Conservation (phyloP, 805 yeast species). For the Candida silvicultrix region DNA sequence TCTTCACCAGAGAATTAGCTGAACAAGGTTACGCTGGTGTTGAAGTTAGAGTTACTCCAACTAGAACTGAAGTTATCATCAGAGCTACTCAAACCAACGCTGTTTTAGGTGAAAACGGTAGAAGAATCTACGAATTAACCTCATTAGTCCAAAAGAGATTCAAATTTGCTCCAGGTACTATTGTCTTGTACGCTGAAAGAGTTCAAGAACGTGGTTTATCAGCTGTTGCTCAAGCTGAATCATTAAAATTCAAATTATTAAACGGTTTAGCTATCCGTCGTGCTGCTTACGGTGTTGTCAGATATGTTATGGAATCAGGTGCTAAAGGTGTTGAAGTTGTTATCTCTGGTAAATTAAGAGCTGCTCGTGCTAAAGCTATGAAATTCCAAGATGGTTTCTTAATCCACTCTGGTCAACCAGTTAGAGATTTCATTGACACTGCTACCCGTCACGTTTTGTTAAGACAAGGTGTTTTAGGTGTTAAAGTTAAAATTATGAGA, state of each 20-base stretch:
- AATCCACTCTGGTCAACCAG: constrained; percentile 99
- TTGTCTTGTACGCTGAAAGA: constrained; percentile 96
- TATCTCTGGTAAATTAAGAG: constrained; percentile 98
- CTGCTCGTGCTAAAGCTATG: constrained; percentile 99
- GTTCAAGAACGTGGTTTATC: constrained; percentile 99
- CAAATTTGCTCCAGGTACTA: constrained; percentile 89
- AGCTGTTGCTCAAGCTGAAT: constrained; percentile 99
- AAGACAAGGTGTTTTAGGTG: constrained; percentile 99
- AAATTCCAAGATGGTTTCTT: constrained; percentile 99
- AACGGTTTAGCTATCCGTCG: constrained; percentile 99
- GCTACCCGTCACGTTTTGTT: constrained; percentile 99
- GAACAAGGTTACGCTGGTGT: constrained; percentile 99
- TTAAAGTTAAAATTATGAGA: constrained; percentile 98
- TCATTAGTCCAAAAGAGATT: constrained; percentile 98
- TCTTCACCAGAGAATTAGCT: constrained; percentile 99
- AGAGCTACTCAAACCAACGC: constrained; percentile 99
- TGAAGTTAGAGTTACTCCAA: constrained; percentile 97
- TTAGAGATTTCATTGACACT: constrained; percentile 94
- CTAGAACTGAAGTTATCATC: constrained; percentile 96
- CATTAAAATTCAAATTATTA: constrained; percentile 94
- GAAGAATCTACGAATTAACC: constrained; percentile 98
- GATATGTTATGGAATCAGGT: constrained; percentile 99
- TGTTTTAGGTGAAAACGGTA: constrained; percentile 99
- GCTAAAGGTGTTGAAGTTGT: constrained; percentile 99
- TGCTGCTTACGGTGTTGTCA: constrained; percentile 99